A percentile compares a stretch with the other conserved stretches of the same genome.
Conservation (phyloP, 371 early-diverging fungal species). For the Mortierella sp. region DNA sequence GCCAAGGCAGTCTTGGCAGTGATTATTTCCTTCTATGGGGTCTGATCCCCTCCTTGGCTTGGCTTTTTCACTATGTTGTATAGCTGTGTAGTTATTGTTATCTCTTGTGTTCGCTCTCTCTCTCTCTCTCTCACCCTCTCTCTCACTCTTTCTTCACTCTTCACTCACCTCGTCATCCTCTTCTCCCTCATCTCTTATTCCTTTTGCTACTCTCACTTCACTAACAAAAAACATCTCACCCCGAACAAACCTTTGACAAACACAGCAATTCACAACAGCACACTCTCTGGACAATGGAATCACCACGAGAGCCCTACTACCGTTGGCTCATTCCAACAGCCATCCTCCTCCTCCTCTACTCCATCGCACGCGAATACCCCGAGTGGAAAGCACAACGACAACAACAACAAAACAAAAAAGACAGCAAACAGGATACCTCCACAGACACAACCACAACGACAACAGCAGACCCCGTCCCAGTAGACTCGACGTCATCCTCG, state of each 20-base stretch:
- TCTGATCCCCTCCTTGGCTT: not conserved
- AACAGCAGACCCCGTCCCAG: not conserved
- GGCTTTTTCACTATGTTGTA: not conserved
- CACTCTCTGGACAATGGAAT: not conserved
- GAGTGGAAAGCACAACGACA: slow-evolving; percentile 27
- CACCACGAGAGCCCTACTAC: not conserved
- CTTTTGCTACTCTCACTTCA: not conserved
- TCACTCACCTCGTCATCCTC: not conserved
- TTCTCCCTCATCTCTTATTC: not conserved
- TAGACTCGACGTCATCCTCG: not conserved
- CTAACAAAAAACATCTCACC: not conserved
- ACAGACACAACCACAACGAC: not conserved
- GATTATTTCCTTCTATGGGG: not conserved
- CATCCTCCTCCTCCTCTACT: slow-evolving; percentile 17
- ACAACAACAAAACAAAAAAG: not conserved
- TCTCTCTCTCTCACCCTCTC: not conserved
- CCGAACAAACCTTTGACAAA: not conserved
- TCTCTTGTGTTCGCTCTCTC: not conserved
- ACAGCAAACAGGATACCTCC: not conserved
- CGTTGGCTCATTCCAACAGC: slow-evolving; percentile 5
- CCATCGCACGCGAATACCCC: slow-evolving; percentile 47
- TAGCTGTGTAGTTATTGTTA: too few species aligned
- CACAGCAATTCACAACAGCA: not conserved
- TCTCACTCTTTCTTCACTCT: not conserved
- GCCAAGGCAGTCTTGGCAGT: not conserved